Evolutionary conservation across 1,284 basidiomycete species (phyloP), one percentile per base, ranked within the genome.

Genomic region (Boletus calvinii): DNA sequence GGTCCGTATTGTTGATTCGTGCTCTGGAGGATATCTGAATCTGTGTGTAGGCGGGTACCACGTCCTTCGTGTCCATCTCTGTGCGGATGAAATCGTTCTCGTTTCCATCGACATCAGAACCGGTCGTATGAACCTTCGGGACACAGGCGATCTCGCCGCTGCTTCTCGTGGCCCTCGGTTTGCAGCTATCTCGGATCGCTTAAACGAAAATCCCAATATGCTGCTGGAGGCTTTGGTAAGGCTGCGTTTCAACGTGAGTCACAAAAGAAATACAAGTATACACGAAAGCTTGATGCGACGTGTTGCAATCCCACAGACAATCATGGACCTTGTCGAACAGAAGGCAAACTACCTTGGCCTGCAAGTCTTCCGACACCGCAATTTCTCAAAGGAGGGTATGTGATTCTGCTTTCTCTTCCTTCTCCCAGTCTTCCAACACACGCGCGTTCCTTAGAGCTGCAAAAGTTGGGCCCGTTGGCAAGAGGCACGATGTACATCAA

Each of bases 281-380:
- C 8, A 6, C 10, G 15, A 11, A 39, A 13, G 2, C 30, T 42
- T 47, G 36, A 42, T 36, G 15, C 10, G n/a, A 26, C 48, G 12
- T 36, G 15, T 50, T 35, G 12, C 15, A 18, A 31, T 26, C 11
- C 4, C 8, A 6, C 55, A 90, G 88, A 90, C 87, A 3, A 90
- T 90, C 56, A 74, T 80, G 35, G 84, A 88, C 46, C 74, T 85
- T 10, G 81, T 83, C 7, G 86, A 90, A 64, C 85, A 89, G 66
- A 90, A 89, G 62, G 86, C 84, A 1, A 79, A 76, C 47, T 89
- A 88, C 60, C 77, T 90, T 18, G 88, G 87, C 26, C 66, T 93
- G 26, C 84, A 84, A 61, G 80, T 77, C 46, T 88, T 81, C 67
- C 80, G 82, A 20, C 69, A 74, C n/a, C 81, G 89, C 31, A 87